phyloP scores from a whole-genome alignment of 495 filamentous ascomycete species.

The Annulohypoxylon moriforme region DNA sequence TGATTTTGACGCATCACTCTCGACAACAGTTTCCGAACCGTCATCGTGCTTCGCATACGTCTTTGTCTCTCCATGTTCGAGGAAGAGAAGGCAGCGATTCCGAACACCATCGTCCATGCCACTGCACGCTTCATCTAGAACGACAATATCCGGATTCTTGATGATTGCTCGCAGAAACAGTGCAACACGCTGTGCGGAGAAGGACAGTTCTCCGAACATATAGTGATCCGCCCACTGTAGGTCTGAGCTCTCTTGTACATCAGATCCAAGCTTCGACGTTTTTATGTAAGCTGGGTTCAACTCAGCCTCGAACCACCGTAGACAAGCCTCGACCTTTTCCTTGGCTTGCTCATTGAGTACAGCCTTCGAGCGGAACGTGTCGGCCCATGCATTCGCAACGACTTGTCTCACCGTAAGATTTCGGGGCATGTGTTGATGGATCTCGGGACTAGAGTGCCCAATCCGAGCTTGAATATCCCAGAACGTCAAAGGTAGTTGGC shows the following conservation, averaged over 20 bases:
- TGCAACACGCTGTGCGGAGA: conserved; percentile 82
- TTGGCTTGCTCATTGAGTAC: conserved; percentile 65
- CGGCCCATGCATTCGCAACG: conserved; percentile 87
- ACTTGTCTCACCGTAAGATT: conserved; percentile 77
- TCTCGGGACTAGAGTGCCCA: conserved; percentile 92
- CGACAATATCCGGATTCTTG: conserved; percentile 84
- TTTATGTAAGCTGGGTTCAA: conserved; percentile 64
- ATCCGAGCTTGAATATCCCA: conserved; percentile 92
- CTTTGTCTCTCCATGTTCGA: conserved; percentile 69
- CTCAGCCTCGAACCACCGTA: conserved; percentile 80
- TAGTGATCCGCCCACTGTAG: conserved; percentile 76
- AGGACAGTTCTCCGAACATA: conserved; percentile 77
- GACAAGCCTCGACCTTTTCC: conserved; percentile 68
- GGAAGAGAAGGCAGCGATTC: conserved; percentile 83
- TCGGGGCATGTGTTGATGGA: conserved; percentile 91
- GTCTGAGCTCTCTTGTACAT: conserved; percentile 9
- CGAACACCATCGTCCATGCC: conserved; percentile 86
- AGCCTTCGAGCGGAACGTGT: conserved; percentile 81
- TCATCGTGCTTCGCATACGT: conserved; percentile 42
- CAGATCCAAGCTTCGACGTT: not conserved
- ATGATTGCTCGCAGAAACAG: conserved; percentile 88
- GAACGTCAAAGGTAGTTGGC: conserved; percentile 80
- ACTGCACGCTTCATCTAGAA: conserved; percentile 93
- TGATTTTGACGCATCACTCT: conserved; percentile 53
- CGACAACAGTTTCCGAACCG: conserved; percentile 49